These are phyloP conservation scores for Podospora appendiculata DNA, from an alignment of 495 filamentous ascomycete species.

Conservation along the genomic window DNA sequence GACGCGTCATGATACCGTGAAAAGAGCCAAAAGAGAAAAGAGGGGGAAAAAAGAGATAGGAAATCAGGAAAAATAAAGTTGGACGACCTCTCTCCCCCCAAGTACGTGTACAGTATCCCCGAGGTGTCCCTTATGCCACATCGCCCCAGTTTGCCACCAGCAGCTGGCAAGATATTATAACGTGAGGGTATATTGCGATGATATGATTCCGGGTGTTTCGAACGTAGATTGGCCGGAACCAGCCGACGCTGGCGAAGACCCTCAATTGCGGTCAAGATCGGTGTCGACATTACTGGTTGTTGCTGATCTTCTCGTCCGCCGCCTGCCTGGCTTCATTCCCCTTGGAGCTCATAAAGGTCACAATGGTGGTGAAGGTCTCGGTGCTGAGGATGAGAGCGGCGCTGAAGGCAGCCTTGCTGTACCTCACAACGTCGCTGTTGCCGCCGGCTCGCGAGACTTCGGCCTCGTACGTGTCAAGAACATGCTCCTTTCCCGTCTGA, in stretches of 20 bases:
- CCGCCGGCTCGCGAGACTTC: slow-evolving; percentile 73
- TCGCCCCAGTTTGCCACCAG: not conserved
- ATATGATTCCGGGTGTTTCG: not conserved
- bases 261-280: not conserved
- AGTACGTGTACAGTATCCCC: too few relatives aligned
- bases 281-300: not conserved
- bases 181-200: not conserved
- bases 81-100: too few relatives aligned
- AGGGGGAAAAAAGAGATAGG: too few relatives aligned
- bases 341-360: slow-evolving; percentile 46
- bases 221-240: too few relatives aligned
- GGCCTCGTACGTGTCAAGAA: slow-evolving; percentile 60
- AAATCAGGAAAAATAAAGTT: too few relatives aligned
- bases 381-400: slow-evolving; percentile 64
- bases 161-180: not conserved
- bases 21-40: not conserved
- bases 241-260: too few relatives aligned
- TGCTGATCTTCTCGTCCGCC: slow-evolving; percentile 35
- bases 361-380: slow-evolving; percentile 55
- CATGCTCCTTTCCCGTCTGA: slow-evolving; percentile 65
- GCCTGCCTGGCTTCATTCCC: slow-evolving; percentile 55
- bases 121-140: too few relatives aligned
- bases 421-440: slow-evolving; percentile 57
- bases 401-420: slow-evolving; percentile 66
- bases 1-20: not conserved